phyloP scores from a whole-genome alignment of 2,329 filamentous ascomycete genomes.

The Arthroderma sp. region DNA sequence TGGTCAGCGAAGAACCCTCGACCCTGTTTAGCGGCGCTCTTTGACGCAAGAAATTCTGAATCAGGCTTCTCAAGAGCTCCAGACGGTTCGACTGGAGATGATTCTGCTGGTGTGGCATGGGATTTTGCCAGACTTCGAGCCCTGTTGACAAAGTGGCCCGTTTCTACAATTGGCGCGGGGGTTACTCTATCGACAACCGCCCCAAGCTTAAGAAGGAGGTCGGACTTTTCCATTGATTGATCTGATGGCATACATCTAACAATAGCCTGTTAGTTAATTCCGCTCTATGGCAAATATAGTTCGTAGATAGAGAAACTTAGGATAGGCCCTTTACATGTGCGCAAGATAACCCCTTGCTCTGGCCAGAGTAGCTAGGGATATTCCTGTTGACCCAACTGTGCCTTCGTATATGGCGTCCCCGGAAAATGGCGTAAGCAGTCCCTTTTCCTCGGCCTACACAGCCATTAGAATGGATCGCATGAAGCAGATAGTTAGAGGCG shows the following conservation, averaged over 20 bases:
- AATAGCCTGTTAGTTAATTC: neutral
- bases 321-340: slow-evolving; percentile 51
- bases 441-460: slow-evolving; percentile 57
- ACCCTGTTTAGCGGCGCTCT: slow-evolving; percentile 40
- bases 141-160: slow-evolving; percentile 86
- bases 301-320: neutral
- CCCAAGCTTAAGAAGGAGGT: slow-evolving; percentile 76
- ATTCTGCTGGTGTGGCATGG: slow-evolving; percentile 43
- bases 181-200: slow-evolving; percentile 84
- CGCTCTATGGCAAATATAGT: neutral
- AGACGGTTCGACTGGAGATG: slow-evolving; percentile 7
- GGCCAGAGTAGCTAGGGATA: slow-evolving; percentile 80
- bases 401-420: slow-evolving; percentile 97
- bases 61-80: slow-evolving; percentile 13
- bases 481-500: neutral
- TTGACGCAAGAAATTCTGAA: slow-evolving; percentile 6
- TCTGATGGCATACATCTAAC: slow-evolving; percentile 81
- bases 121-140: slow-evolving; percentile 63
- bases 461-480: slow-evolving; percentile 2
- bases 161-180: slow-evolving; percentile 86
- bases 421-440: slow-evolving; percentile 60
- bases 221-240: slow-evolving; percentile 75
- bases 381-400: slow-evolving; percentile 90
- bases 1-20: slow-evolving; percentile 90
- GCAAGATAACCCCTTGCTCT: slow-evolving; percentile 79